These are phyloP conservation scores for Alternaria brassicae DNA, from an alignment of 2,329 filamentous ascomycete species.

Conservation along the genomic window DNA sequence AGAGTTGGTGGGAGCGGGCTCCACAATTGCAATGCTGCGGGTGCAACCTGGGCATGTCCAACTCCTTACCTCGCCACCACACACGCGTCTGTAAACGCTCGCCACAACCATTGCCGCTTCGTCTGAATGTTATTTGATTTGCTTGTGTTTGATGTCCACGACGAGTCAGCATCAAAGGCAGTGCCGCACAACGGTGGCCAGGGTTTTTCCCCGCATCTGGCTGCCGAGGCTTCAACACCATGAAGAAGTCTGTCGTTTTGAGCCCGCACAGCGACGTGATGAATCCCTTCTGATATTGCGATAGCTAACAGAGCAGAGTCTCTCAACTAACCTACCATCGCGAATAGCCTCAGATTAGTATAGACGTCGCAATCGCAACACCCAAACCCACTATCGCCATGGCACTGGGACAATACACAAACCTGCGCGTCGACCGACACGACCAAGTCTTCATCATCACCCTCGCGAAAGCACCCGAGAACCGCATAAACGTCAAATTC, in stretches of 20 bases:
- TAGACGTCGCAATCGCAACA: neutral
- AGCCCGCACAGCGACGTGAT: neutral
- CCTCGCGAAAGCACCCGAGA: slow-evolving; percentile 63
- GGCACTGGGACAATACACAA: slow-evolving; percentile 46
- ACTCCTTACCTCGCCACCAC: neutral
- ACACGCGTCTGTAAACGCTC: neutral
- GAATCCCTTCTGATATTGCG: neutral
- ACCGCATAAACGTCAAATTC: slow-evolving; percentile 59
- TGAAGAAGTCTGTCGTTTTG: neutral
- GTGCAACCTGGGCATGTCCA: too few relatives aligned
- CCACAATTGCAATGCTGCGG: neutral
- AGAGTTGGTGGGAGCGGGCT: neutral
- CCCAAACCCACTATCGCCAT: slow-evolving; percentile 13
- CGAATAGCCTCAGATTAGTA: neutral
- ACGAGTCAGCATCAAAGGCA: neutral
- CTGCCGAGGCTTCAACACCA: slow-evolving; percentile 27
- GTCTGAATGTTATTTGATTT: too few relatives aligned
- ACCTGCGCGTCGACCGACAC: slow-evolving; percentile 56
- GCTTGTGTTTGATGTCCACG: neutral
- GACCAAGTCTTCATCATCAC: slow-evolving; percentile 61
- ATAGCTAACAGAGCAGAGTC: neutral
- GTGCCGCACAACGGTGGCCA: neutral
- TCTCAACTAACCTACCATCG: fast-evolving
- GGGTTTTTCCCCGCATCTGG: slow-evolving; percentile 24
- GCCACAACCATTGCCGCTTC: neutral